These are phyloP conservation scores for Gracilaria caudata DNA, from an alignment of 23 red algal genomes.

Conservation along the genomic window DNA sequence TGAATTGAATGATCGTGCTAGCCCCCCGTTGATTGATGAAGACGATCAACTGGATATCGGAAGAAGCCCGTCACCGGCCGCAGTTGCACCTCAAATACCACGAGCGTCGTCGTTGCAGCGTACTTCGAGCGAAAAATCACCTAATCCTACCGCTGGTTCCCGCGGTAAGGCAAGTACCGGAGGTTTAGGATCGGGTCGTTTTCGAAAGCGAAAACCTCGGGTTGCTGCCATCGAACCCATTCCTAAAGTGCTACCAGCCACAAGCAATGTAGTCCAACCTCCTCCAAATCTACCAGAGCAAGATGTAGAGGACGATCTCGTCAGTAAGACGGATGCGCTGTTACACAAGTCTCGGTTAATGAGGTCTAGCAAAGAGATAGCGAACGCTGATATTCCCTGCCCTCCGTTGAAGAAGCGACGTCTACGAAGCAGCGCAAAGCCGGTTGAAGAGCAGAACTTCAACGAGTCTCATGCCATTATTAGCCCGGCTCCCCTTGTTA, in stretches of 20 bases:
- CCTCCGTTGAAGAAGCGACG: constrained; percentile 22
- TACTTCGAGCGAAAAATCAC: constrained; percentile 16
- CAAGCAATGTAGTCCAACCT: background rate
- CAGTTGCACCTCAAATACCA: background rate
- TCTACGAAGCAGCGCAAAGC: background rate
- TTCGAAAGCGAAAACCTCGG: constrained; percentile 7
- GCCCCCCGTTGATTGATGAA: background rate
- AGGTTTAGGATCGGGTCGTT: background rate
- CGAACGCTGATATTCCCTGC: background rate
- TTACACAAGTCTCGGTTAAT: background rate
- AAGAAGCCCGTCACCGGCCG: constrained; percentile 9
- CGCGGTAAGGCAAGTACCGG: background rate
- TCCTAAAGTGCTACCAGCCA: background rate
- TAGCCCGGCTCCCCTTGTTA: background rate
- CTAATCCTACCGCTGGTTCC: too few species aligned
- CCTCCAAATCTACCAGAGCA: background rate
- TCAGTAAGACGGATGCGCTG: background rate
- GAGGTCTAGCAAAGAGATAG: background rate
- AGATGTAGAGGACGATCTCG: background rate
- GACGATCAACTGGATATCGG: background rate
- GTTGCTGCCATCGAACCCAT: background rate
- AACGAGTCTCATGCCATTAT: background rate
- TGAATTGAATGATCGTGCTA: background rate
- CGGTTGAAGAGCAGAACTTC: background rate
- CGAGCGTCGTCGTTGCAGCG: constrained; percentile 7